Conservation (phyloP, 1,139 yeast species). For the Magnusiomyces tetraspermus region DNA sequence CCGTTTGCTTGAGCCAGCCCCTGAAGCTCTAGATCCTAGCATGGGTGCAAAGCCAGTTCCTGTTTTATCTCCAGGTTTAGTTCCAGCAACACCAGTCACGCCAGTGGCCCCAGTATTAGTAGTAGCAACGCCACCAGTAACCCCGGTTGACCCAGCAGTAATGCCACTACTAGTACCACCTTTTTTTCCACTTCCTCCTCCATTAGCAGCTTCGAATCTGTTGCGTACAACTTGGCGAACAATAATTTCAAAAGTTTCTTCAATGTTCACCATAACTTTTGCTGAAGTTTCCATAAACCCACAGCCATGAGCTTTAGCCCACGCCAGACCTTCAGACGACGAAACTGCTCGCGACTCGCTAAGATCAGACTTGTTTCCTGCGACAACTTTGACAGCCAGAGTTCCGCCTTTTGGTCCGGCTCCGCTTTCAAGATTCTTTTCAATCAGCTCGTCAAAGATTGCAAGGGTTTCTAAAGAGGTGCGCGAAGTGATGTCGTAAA, state of each 20-base stretch:
- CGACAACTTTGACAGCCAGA: slow-evolving; percentile 29
- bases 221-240: slow-evolving; percentile 57
- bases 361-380: slow-evolving; percentile 46
- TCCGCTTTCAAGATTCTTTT: slow-evolving; percentile 54
- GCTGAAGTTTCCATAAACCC: slow-evolving; percentile 88
- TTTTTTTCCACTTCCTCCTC: too few species aligned
- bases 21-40: too few species aligned
- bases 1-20: too few species aligned
- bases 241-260: slow-evolving; percentile 67
- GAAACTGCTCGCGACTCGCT: slow-evolving; percentile 68
- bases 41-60: too few species aligned
- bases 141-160: too few species aligned
- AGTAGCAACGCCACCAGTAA: too few species aligned
- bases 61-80: too few species aligned
- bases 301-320: slow-evolving; percentile 65
- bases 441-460: slow-evolving; percentile 75
- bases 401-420: slow-evolving; percentile 18
- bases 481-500: slow-evolving; percentile 75
- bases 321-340: slow-evolving; percentile 68
- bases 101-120: too few species aligned
- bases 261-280: slow-evolving; percentile 80
- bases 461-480: slow-evolving; percentile 74
- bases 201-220: slow-evolving; percentile 33
- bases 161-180: too few species aligned
- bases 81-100: too few species aligned